Evolutionary conservation across 225 moss, liverwort and hornwort genomes (phyloP), one percentile per base, ranked within the genome.

Genomic region (Marchantia polymorpha): DNA sequence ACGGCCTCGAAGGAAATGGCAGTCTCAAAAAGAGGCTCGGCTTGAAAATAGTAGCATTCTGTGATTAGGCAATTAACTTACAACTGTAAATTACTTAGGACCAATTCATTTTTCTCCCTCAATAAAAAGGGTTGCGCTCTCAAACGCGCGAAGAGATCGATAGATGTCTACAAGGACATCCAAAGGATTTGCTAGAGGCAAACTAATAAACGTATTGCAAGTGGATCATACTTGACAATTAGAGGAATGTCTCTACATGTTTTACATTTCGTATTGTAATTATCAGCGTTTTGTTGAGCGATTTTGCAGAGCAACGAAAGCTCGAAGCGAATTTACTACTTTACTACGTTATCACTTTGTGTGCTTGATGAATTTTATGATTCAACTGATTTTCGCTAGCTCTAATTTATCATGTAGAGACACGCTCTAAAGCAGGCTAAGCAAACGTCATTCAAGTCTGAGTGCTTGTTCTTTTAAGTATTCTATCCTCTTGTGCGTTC

Each of bases 1-100:
- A 89, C 85, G 76, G 89, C 91, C 59, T 75, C 90, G 51, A 88
- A 88, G 83, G 88, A 83, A 64, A 77, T 53, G 16, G 25, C 31
- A 22, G 70, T 61, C 16, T 52, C 69, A 15, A 83, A 80, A 75
- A 60, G 77, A 66, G 77, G 47, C 74, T 73, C 73, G 52, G 80
- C 78, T 52, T 74, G 39, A 80, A 52, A 12, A 51, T 65, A 17
- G 65, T 54, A 79, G 49, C 49, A 26, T 81, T 54, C 76, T 76
- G 6, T 71, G 64, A 72, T 25, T 71, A 56, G 56, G 23, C 54
- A 23, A 78, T 59, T 26, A 72, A 81, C 48, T 64, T 69, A 77
- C 69, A 54, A 6, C 67, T 83, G 86, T 86, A 86, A 75, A 81
- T 77, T 83, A 81, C 26, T 49, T 67, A 63, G 53, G 54, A 69